Percentiles rank a stretch among this genome's conserved stretches.
These are phyloP conservation scores for Amanita pseudoporphyria DNA, from an alignment of 768 basidiomycete species.

Conservation along the genomic window DNA sequence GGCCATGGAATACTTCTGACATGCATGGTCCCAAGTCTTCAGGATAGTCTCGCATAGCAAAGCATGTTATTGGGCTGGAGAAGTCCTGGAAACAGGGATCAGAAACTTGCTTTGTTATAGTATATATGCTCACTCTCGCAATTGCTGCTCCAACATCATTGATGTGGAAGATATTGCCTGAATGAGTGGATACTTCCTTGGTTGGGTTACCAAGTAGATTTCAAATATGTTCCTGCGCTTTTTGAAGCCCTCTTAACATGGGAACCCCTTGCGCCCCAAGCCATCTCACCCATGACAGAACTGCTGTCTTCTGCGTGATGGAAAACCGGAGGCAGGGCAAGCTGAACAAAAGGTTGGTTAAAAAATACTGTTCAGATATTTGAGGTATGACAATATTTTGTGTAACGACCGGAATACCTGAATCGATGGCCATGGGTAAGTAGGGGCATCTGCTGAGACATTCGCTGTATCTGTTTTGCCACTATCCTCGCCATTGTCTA, in stretches of 20 bases:
- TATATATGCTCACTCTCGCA: background rate
- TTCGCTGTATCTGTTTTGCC: background rate
- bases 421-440: constrained; percentile 7
- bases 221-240: background rate
- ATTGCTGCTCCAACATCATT: constrained; percentile 4
- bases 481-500: background rate
- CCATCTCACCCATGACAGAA: constrained; percentile 4
- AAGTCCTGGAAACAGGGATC: constrained; percentile 4
- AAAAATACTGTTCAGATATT: background rate
- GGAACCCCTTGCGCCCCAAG: constrained; percentile 1
- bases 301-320: constrained; percentile 2
- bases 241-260: background rate
- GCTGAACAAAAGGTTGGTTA: constrained; percentile 4
- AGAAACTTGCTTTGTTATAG: background rate
- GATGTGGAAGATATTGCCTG: constrained; percentile 6
- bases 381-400: background rate
- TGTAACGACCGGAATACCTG: background rate
- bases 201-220: constrained; percentile 3
- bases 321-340: constrained; percentile 4
- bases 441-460: background rate
- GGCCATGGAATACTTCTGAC: background rate
- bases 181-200: background rate
- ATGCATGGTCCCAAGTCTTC: background rate
- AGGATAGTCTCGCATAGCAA: background rate
- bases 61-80: constrained; percentile 5